These are phyloP conservation scores for Babesia gibsoni DNA, from an alignment of 169 alveolate species.

Conservation along the genomic window DNA sequence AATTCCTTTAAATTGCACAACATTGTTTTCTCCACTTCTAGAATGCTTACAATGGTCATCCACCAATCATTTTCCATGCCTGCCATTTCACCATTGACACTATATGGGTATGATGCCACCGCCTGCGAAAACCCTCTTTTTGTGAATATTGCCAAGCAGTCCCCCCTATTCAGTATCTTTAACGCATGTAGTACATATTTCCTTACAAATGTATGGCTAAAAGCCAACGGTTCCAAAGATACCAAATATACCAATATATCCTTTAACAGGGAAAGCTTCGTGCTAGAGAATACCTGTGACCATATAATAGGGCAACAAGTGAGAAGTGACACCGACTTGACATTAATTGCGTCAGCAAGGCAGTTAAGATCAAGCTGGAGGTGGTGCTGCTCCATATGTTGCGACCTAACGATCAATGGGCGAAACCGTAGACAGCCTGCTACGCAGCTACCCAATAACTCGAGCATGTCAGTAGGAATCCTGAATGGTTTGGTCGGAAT, in stretches of 20 bases:
- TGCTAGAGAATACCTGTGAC: constrained; percentile 31
- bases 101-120: not conserved
- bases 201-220: not conserved
- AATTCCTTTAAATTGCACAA: not conserved
- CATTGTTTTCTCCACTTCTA: constrained; percentile 33
- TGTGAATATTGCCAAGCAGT: constrained; percentile 55
- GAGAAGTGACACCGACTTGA: constrained; percentile 11
- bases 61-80: constrained; percentile 46
- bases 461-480: constrained; percentile 26
- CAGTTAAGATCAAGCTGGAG: constrained; percentile 46
- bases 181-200: not conserved
- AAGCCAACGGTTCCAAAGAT: not conserved
- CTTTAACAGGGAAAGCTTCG: constrained; percentile 9
- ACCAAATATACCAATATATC: constrained; percentile 34
- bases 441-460: constrained; percentile 23
- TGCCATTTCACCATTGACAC: not conserved
- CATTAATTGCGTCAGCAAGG: constrained; percentile 21
- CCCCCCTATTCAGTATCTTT: constrained; percentile 1
- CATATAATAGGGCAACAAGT: constrained; percentile 22
- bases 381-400: constrained; percentile 24
- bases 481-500: constrained; percentile 3
- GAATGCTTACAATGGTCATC: constrained; percentile 21
- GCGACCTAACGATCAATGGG: not conserved
- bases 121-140: constrained; percentile 47
- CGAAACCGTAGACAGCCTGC: constrained; percentile 14